phyloP scores from a whole-genome alignment of 148 eudicot genomes.

The Chenopodium formosanum region DNA sequence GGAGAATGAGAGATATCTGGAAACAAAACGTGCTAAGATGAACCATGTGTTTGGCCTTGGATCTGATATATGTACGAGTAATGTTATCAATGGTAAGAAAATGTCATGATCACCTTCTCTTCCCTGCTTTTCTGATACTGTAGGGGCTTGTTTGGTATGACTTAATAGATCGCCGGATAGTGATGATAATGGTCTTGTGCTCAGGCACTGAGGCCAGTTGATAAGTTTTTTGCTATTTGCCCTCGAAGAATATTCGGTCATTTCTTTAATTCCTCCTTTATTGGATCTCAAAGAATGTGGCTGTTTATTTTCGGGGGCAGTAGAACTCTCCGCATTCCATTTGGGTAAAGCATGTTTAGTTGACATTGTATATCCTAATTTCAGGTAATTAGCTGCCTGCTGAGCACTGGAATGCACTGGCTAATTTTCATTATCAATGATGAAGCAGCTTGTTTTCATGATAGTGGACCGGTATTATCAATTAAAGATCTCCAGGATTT shows the following conservation, averaged over 20 bases:
- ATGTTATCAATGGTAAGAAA: constrained; percentile 17
- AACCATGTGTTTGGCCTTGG: constrained; percentile 63
- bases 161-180: not conserved
- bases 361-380: not conserved
- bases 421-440: not conserved
- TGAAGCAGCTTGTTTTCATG: not conserved
- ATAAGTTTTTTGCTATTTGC: too few species aligned
- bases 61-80: not conserved
- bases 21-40: constrained; percentile 84
- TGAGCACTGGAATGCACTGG: not conserved
- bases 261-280: too few species aligned
- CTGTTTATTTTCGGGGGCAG: not conserved
- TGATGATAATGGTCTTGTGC: not conserved
- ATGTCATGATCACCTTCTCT: not conserved
- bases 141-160: not conserved
- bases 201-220: too few species aligned
- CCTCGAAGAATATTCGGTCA: too few species aligned
- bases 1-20: constrained; percentile 81
- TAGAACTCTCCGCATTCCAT: not conserved
- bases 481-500: not conserved
- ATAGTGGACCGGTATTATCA: not conserved
- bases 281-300: too few species aligned
- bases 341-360: not conserved
- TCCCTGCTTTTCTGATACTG: not conserved
- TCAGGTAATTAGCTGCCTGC: not conserved